These are phyloP conservation scores for Amphichorda felina DNA, from an alignment of 2,329 filamentous ascomycete genomes.

Conservation along the genomic window DNA sequence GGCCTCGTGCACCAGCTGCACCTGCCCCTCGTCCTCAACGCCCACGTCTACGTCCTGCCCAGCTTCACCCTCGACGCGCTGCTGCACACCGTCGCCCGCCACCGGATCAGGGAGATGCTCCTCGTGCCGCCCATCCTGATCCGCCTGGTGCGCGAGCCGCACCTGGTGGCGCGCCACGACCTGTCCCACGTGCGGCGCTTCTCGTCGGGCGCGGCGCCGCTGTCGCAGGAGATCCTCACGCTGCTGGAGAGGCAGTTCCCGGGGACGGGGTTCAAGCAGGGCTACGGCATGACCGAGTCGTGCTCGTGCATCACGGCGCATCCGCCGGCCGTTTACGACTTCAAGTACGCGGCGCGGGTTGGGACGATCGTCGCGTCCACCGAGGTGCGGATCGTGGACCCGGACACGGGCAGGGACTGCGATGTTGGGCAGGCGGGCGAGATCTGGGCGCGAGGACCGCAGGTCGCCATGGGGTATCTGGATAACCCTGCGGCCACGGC, in stretches of 20 bases:
- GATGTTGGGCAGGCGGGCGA: conserved; percentile 38
- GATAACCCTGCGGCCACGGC: conserved; percentile 26
- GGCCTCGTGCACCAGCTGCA: conserved; percentile 52
- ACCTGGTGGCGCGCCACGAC: conserved; percentile 41
- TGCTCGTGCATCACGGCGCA: conserved; percentile 53
- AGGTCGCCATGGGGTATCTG: conserved; percentile 37
- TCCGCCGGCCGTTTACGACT: conserved; percentile 41
- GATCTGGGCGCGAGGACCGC: conserved; percentile 32
- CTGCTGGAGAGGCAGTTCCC: conserved; percentile 44
- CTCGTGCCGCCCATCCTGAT: conserved; percentile 51
- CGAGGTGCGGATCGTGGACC: conserved; percentile 44
- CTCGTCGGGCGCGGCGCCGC: conserved; percentile 47
- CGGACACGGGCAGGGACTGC: conserved; percentile 38
- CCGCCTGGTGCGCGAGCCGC: conserved; percentile 40
- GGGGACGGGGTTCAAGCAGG: conserved; percentile 48
- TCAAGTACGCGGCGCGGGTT: conserved; percentile 43
- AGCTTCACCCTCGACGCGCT: conserved; percentile 50
- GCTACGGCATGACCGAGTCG: conserved; percentile 58
- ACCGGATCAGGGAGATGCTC: conserved; percentile 42
- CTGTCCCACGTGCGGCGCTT: conserved; percentile 42
- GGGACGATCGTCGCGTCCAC: conserved; percentile 46
- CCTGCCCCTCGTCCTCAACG: conserved; percentile 49
- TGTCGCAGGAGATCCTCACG: conserved; percentile 43
- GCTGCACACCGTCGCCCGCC: conserved; percentile 37
- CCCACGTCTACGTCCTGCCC: conserved; percentile 54